phyloP scores from a whole-genome alignment of 176 grass and related monocot species.

The Carex myosuroides region DNA sequence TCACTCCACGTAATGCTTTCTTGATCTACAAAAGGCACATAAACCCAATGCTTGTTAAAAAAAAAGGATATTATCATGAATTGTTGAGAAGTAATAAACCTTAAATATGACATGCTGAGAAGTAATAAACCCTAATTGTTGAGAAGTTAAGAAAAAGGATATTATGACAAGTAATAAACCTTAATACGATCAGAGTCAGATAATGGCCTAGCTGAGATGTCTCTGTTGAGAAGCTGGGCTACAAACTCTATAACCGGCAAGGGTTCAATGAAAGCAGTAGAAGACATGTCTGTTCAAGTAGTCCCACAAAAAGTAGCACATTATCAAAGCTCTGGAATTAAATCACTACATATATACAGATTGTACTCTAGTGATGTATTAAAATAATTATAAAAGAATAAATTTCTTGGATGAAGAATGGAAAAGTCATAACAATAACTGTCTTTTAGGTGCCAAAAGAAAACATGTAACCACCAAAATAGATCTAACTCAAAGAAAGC shows the following conservation, averaged over 20 bases:
- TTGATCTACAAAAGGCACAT: slow-evolving; percentile 49
- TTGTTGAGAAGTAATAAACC: slow-evolving; percentile 25
- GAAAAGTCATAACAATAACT: background rate
- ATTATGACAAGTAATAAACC: slow-evolving; percentile 27
- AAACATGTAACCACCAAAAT: background rate
- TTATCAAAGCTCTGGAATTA: background rate
- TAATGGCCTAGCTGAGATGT: slow-evolving; percentile 71
- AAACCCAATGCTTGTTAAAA: slow-evolving; percentile 17
- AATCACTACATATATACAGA: background rate
- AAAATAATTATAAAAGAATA: background rate
- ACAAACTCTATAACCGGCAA: slow-evolving; percentile 87
- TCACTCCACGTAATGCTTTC: slow-evolving; percentile 81
- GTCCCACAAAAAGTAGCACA: too few species aligned
- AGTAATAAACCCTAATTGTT: slow-evolving; percentile 63
- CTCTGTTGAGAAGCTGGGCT: slow-evolving; percentile 80
- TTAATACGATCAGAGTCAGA: slow-evolving; percentile 93
- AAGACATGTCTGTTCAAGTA: slow-evolving; percentile 88
- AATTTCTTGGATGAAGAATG: background rate
- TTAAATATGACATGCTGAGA: slow-evolving; percentile 39
- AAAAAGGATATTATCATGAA: background rate
- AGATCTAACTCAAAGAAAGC: background rate
- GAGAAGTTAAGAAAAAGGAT: slow-evolving; percentile 41
- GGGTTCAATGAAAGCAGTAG: slow-evolving; percentile 84
- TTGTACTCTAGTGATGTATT: background rate
- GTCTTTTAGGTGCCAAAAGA: background rate